A percentile compares a stretch with the other conserved stretches of the same genome.
These are phyloP conservation scores for Cajanus cajan DNA, from an alignment of 306 rosid genomes.

Conservation along the genomic window DNA sequence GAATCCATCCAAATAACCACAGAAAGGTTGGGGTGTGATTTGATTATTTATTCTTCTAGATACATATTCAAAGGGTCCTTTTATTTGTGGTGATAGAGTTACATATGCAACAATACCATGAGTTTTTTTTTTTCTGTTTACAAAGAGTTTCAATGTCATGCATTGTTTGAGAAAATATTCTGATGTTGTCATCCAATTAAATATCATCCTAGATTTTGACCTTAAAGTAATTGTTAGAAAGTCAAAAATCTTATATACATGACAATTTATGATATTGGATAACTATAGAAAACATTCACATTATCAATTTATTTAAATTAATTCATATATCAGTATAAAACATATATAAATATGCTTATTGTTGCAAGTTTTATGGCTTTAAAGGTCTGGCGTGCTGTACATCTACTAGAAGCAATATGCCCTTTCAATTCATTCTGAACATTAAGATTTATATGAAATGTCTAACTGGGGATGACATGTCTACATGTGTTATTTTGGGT, in stretches of 20 bases:
- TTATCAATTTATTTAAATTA: not conserved
- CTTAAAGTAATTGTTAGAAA: not conserved
- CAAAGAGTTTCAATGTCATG: not conserved
- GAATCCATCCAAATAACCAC: conserved; percentile 88
- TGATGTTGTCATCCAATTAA: not conserved
- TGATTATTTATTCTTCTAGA: conserved; percentile 22
- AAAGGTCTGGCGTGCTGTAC: not conserved
- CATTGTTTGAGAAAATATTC: not conserved
- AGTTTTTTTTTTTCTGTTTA: not conserved
- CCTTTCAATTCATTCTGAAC: conserved; percentile 11
- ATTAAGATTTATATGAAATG: not conserved
- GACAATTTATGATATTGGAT: not conserved
- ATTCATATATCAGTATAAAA: not conserved
- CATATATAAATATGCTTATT: not conserved
- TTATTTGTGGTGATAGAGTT: not conserved
- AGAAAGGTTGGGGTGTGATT: conserved; percentile 59
- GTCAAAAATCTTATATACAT: not conserved
- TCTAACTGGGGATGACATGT: not conserved
- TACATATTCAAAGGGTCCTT: not conserved
- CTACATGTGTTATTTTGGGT: conserved; percentile 5
- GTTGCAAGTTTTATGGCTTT: not conserved
- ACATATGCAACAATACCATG: not conserved
- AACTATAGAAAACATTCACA: not conserved
- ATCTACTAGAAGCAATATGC: not conserved
- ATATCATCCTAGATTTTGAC: not conserved